phyloP scores from a whole-genome alignment of 2,329 filamentous ascomycete species.

The Botryotinia calthae region DNA sequence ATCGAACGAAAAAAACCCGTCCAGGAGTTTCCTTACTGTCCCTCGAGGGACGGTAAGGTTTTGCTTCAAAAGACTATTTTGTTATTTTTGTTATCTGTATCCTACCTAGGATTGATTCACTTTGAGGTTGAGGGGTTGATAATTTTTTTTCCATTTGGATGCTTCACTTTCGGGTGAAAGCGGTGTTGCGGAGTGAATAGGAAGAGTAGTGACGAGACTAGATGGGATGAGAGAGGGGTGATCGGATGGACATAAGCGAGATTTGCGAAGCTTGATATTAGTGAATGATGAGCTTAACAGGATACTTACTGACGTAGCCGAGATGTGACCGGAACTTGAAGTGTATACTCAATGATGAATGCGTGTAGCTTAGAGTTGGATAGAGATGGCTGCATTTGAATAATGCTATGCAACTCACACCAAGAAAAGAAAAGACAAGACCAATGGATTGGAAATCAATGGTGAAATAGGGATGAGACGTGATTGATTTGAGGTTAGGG shows the following conservation, averaged over 20 bases:
- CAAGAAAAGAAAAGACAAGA: neutral
- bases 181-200: neutral
- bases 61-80: neutral
- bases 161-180: neutral
- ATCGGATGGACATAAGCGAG: neutral
- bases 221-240: neutral
- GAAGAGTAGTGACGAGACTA: neutral
- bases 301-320: neutral
- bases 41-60: neutral
- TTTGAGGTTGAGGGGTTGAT: neutral
- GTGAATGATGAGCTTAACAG: neutral
- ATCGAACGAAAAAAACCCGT: conserved; percentile 5
- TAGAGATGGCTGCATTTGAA: neutral
- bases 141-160: neutral
- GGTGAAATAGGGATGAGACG: neutral
- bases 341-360: too few relatives aligned
- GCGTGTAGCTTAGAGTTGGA: neutral
- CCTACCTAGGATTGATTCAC: too few relatives aligned
- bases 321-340: neutral
- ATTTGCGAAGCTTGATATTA: neutral
- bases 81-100: neutral
- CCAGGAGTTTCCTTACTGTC: neutral
- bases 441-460: neutral
- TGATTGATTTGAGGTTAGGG: neutral
- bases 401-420: neutral